Evolutionary conservation across 768 basidiomycete species (phyloP).

Genomic region (Lanmaoa pseudosensibilis): DNA sequence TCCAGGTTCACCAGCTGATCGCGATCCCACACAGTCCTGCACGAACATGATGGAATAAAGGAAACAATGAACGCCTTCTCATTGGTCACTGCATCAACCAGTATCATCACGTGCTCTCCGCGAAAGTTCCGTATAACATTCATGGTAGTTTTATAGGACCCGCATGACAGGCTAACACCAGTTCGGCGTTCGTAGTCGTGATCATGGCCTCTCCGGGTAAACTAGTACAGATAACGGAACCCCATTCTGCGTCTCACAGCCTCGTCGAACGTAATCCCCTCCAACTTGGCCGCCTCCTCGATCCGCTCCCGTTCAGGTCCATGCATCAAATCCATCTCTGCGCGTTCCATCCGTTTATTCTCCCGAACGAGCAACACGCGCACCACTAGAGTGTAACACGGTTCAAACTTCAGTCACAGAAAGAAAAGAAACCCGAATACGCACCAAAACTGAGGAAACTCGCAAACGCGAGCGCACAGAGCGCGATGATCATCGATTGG

Average conservation of each 20-base stretch:
- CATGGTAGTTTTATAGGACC: too few species aligned
- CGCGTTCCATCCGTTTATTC: slow-evolving; percentile 51
- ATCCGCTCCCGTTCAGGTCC: slow-evolving; percentile 49
- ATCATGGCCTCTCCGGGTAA: too few species aligned
- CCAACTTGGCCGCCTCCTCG: slow-evolving; percentile 56
- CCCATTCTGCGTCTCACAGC: slow-evolving; percentile 57
- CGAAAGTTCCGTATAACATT: neutral
- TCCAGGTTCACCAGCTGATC: neutral
- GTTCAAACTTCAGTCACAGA: too few species aligned
- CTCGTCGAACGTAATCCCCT: slow-evolving; percentile 60
- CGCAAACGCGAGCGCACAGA: slow-evolving; percentile 36
- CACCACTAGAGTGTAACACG: too few species aligned
- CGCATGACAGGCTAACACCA: too few species aligned
- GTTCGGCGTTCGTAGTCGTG: too few species aligned
- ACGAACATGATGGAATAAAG: neutral
- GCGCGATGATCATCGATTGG: slow-evolving; percentile 57
- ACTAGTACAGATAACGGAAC: slow-evolving; percentile 57
- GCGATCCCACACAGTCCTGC: neutral
- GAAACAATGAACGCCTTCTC: too few species aligned
- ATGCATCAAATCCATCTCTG: slow-evolving; percentile 46
- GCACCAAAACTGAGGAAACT: slow-evolving; percentile 38
- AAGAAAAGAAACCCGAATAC: neutral
- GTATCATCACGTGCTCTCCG: neutral
- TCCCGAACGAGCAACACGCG: slow-evolving; percentile 43
- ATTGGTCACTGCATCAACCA: neutral